These are phyloP conservation scores for Tilletia setariae DNA, from an alignment of 1,284 basidiomycete genomes.

Conservation along the genomic window DNA sequence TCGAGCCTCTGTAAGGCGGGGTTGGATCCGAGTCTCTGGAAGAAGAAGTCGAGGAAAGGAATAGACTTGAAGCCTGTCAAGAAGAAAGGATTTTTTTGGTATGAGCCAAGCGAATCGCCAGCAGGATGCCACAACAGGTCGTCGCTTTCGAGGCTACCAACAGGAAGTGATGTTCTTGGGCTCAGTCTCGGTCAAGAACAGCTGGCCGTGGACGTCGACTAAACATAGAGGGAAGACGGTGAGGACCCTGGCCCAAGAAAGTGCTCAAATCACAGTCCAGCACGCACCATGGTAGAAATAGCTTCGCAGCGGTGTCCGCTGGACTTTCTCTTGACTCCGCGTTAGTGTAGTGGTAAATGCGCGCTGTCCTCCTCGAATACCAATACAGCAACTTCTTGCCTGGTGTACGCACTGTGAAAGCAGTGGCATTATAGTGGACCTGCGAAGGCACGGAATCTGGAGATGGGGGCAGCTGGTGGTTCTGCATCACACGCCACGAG, in stretches of 20 bases:
- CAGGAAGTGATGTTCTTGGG: constrained; percentile 22
- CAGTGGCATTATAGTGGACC: too few relatives aligned
- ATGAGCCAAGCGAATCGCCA: background rate
- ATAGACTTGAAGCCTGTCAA: constrained; percentile 21
- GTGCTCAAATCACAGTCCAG: background rate
- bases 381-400: too few relatives aligned
- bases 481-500: too few relatives aligned
- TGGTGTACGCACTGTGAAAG: too few relatives aligned
- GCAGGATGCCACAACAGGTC: too few relatives aligned
- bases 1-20: background rate
- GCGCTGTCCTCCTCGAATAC: too few relatives aligned
- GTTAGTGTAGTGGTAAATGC: too few relatives aligned
- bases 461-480: too few relatives aligned
- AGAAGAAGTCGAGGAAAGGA: constrained; percentile 25
- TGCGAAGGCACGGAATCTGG: too few relatives aligned
- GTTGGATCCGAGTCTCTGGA: constrained; percentile 19
- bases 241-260: background rate
- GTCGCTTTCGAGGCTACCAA: background rate
- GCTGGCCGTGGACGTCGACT: constrained; percentile 22
- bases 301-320: background rate
- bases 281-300: constrained; percentile 10
- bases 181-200: constrained; percentile 20
- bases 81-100: background rate
- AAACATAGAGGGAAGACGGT: background rate
- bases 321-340: background rate